Base-by-base conservation (phyloP, 345 rosid genomes). In the Euclidium syriacum region DNA sequence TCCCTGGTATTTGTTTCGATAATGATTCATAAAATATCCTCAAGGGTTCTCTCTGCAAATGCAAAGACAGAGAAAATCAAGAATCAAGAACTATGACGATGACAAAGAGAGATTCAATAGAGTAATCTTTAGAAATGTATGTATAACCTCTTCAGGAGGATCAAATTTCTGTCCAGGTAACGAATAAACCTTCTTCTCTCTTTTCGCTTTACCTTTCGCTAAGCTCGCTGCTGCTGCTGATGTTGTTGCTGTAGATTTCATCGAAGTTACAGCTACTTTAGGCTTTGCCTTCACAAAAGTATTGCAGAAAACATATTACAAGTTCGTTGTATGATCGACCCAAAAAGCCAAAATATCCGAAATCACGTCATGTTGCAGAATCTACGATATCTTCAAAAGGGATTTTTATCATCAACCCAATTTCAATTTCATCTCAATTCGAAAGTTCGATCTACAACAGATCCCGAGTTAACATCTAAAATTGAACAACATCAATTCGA, bases 11-110 rank as follows among this genome's bases (percentile, higher is more conserved):
- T 72, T 90, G 99, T 60, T 84, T 77, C 0, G 81, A 90, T 47
- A 94, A 79, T 0, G 97, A 87, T 78, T 90, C 96, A 12, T 94
- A 90, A 64, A 90, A 90, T 77, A 90, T 87, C 80, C 99, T 80
- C 63, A 92, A 71, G 4, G 99, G 97, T 58, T 92, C 98, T 55
- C 99, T 90, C 99, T 92, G 83, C 19, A 50, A 68, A 76, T 4
- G 15, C 48, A 34, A 34, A 20, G 23, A 35, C 8, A 38, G 29
- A 64, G 53, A 40, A 40, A 35, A 22, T 7, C 12, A 46, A 44
- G 16, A 63, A 43, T 27, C 51, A 64, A 50, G 53, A 64, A 7
- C 30, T n/a, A 30, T 20, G 43, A 22, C 20, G 4, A 8, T 43
- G 6, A 60, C 17, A 38, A 41, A 56, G 24, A 62, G 62, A 33